Base-by-base conservation (phyloP, 2,329 filamentous ascomycete species). In the Alternaria sp. region DNA sequence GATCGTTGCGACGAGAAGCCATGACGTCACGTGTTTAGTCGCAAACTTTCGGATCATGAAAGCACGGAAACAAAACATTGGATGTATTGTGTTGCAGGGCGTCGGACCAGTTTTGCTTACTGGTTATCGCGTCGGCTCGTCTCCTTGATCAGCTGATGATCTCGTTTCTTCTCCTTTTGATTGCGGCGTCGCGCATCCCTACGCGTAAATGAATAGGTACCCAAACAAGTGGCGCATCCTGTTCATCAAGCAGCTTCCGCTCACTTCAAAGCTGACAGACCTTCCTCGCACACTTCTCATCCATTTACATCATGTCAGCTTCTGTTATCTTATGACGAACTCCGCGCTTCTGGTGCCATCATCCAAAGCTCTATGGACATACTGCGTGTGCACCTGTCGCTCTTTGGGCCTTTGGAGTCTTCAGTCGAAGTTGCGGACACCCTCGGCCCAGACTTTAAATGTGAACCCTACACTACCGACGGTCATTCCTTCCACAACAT, bases 81-180 rank as follows among this genome's bases (percentile, higher is more conserved):
- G 5, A 3, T 17, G 10, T 10, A 8, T 1, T 40, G 32, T 1
- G 32, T 40, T 17, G 32, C 32, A 40, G 32, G 4, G 32, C 5
- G 36, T 40, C 36, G 36, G 2, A 40, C 1, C 36, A 40, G 8
- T 17, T 3, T 6, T 40, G 8, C n/a, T n/a, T 1, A 11, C 36
- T 40, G 36, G 36, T 40, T 3, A 1, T 40, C 15, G 36, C n/a
- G 36, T 40, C 15, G 36, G 3, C 15, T 40, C 36, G 36, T 10
- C 36, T 40, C 36, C 36, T 40, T 40, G 4, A 3, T 17, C 36
- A 3, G 36, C 36, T 40, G 36, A 3, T 17, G 2, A 17, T 6
- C 1, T 40, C 3, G 1, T 17, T 11, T 17, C n/a, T 17, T 40
- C 36, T 40, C 1, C 11, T 0, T 0, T 40, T 2, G 2, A 40